phyloP scores from a whole-genome alignment of 495 filamentous ascomycete genomes.

The Aspergillus panamensis region DNA sequence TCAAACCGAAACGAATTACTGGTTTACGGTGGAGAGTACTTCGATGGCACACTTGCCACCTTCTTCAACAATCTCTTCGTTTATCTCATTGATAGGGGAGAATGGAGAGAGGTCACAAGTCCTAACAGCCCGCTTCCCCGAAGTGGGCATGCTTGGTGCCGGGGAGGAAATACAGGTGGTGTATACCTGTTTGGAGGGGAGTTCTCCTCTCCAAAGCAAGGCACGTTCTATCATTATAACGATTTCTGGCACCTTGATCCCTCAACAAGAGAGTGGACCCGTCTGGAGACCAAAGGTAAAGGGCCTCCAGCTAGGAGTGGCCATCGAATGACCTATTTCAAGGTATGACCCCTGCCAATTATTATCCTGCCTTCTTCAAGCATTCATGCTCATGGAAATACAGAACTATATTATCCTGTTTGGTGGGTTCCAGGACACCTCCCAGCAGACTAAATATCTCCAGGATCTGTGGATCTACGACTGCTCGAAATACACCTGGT shows the following conservation, averaged over 20 bases:
- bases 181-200: slow-evolving; percentile 87
- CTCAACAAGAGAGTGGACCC: slow-evolving; percentile 78
- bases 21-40: slow-evolving; percentile 81
- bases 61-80: slow-evolving; percentile 78
- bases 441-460: slow-evolving; percentile 87
- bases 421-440: slow-evolving; percentile 93
- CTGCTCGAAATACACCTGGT: slow-evolving; percentile 70
- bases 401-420: slow-evolving; percentile 69
- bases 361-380: slow-evolving; percentile 27
- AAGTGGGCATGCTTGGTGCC: slow-evolving; percentile 88
- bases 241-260: slow-evolving; percentile 95
- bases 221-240: slow-evolving; percentile 98
- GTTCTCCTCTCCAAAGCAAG: slow-evolving; percentile 84
- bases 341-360: slow-evolving; percentile 45
- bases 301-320: slow-evolving; percentile 85
- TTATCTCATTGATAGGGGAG: slow-evolving; percentile 79
- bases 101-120: slow-evolving; percentile 84
- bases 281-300: slow-evolving; percentile 83
- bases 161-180: slow-evolving; percentile 78
- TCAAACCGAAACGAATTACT: slow-evolving; percentile 85
- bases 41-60: slow-evolving; percentile 57
- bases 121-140: slow-evolving; percentile 90
- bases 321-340: slow-evolving; percentile 93
- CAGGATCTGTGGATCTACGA: slow-evolving; percentile 67
- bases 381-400: slow-evolving; percentile 7